Evolutionary conservation across 441 rosid species (phyloP).

Genomic region (Rhodomyrtus psidioides): DNA sequence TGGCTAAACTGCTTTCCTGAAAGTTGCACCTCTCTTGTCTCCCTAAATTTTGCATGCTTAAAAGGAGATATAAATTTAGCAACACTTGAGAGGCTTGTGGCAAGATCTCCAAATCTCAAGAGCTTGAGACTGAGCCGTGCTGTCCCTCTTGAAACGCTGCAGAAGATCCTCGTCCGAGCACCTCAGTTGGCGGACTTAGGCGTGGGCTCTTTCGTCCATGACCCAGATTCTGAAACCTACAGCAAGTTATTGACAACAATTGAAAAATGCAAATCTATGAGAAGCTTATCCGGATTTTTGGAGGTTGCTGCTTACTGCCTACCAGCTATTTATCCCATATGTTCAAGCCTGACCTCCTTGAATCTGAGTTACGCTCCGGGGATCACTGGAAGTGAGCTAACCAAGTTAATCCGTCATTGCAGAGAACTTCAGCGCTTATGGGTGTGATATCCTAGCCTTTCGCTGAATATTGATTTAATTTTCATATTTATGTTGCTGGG

Average conservation of each 20-base stretch:
- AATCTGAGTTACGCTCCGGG: slow-evolving; percentile 89
- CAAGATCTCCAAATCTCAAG: slow-evolving; percentile 78
- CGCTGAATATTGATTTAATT: not conserved
- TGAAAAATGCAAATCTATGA: slow-evolving; percentile 38
- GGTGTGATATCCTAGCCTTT: slow-evolving; percentile 33
- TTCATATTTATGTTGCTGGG: not conserved
- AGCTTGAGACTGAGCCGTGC: slow-evolving; percentile 71
- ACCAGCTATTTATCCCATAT: slow-evolving; percentile 51
- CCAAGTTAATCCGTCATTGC: slow-evolving; percentile 55
- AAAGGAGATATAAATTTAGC: slow-evolving; percentile 72
- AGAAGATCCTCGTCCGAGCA: slow-evolving; percentile 48
- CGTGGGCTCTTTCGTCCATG: slow-evolving; percentile 58
- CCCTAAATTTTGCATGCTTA: slow-evolving; percentile 89
- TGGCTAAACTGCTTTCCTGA: slow-evolving; percentile 91
- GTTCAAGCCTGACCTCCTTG: slow-evolving; percentile 50
- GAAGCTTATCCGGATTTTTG: slow-evolving; percentile 82
- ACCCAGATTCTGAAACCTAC: slow-evolving; percentile 51
- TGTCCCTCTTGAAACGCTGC: slow-evolving; percentile 61
- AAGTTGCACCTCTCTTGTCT: slow-evolving; percentile 56
- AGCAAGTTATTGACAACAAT: slow-evolving; percentile 36
- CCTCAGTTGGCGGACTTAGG: slow-evolving; percentile 79
- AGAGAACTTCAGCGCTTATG: slow-evolving; percentile 69
- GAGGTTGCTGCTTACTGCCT: slow-evolving; percentile 64
- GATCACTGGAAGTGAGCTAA: slow-evolving; percentile 51
- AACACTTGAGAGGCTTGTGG: slow-evolving; percentile 83